These are phyloP conservation scores for Penicillium sp. DNA, from an alignment of 2,329 filamentous ascomycete species.

Conservation along the genomic window DNA sequence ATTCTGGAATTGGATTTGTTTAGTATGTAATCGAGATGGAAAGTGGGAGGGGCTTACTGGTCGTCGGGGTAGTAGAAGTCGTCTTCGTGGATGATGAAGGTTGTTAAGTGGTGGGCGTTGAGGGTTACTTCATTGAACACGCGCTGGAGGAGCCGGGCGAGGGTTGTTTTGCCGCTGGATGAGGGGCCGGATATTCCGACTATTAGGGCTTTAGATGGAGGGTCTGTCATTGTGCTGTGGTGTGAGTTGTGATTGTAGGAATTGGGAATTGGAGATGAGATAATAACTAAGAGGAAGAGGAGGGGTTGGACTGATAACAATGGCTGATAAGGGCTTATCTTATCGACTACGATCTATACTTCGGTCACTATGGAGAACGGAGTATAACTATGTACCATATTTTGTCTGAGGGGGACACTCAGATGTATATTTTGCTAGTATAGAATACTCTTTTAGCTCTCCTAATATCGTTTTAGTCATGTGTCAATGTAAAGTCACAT, in stretches of 20 bases:
- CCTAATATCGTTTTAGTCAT: too few relatives aligned
- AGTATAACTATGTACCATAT: too few relatives aligned
- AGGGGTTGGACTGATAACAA: not conserved
- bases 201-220: slow-evolving; percentile 48
- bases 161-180: slow-evolving; percentile 90
- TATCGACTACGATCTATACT: not conserved
- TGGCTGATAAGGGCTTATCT: not conserved
- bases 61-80: slow-evolving; percentile 87
- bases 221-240: slow-evolving; percentile 2
- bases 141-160: slow-evolving; percentile 76
- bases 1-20: slow-evolving; percentile 30
- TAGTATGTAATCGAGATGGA: not conserved
- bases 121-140: slow-evolving; percentile 58
- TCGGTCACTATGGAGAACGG: too few relatives aligned
- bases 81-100: slow-evolving; percentile 86
- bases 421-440: too few relatives aligned
- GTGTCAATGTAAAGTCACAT: too few relatives aligned
- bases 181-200: slow-evolving; percentile 85
- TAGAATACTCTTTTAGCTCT: too few relatives aligned
- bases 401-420: too few relatives aligned
- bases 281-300: not conserved
- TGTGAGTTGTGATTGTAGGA: too few relatives aligned
- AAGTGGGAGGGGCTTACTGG: slow-evolving; percentile 50
- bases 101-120: slow-evolving; percentile 12
- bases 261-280: slow-evolving; percentile 4